These are phyloP conservation scores for Yamadazyma mexicana DNA, from an alignment of 1,139 yeast species.

Conservation along the genomic window DNA sequence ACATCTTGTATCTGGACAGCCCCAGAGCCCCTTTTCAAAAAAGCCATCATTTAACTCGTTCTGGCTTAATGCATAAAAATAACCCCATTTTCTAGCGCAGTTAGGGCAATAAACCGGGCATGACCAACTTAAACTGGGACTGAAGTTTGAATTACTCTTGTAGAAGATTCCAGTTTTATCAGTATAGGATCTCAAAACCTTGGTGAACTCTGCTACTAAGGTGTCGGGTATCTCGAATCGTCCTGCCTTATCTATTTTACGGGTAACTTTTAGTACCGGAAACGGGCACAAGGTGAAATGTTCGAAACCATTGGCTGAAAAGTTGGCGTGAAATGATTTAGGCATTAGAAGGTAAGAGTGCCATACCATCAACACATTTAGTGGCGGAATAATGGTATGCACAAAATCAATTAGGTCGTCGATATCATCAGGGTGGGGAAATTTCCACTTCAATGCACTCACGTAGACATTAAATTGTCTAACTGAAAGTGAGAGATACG, in stretches of 20 bases:
- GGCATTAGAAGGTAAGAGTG: slow-evolving; percentile 25
- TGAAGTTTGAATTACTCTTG: no score
- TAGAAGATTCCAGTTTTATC: no score
- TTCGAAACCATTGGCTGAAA: slow-evolving; percentile 21
- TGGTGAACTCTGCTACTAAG: no score
- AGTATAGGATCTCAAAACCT: no score
- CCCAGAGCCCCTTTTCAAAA: no score
- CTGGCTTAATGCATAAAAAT: no score
- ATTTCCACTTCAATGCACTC: slow-evolving; percentile 17
- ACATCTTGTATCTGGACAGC: no score
- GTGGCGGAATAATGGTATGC: slow-evolving; percentile 24
- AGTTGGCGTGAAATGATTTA: slow-evolving; percentile 27
- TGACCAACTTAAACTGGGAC: no score
- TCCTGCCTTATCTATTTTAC: slow-evolving; percentile 24
- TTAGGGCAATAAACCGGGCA: no score
- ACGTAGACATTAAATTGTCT: slow-evolving; percentile 30
- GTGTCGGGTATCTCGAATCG: no score
- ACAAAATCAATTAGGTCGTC: not conserved
- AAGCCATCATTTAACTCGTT: no score
- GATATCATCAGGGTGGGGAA: not conserved
- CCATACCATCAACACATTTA: slow-evolving; percentile 44
- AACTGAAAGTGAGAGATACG: slow-evolving; percentile 29
- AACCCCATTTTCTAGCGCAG: no score
- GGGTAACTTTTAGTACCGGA: slow-evolving; percentile 26
- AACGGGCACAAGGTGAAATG: slow-evolving; percentile 25